Conservation (phyloP, 2,329 filamentous ascomycete genomes). For the Bipolaris cookei region DNA sequence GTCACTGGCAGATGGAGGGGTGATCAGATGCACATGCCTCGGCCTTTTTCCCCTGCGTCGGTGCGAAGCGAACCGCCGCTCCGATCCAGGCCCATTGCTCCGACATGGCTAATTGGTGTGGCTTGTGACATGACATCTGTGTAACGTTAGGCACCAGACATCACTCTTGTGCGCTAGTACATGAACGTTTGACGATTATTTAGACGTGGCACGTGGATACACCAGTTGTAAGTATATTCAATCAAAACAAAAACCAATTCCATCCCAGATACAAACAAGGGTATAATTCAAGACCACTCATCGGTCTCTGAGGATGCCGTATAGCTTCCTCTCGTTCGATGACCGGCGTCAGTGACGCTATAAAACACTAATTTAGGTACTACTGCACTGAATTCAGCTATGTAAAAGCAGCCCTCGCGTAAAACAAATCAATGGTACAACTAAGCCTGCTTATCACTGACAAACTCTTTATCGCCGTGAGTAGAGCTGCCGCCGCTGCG, state of each 20-base stretch:
- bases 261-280: constrained; percentile 14
- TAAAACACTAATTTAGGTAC: background rate
- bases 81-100: constrained; percentile 3
- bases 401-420: background rate
- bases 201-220: background rate
- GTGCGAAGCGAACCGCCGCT: constrained; percentile 4
- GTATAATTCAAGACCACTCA: constrained; percentile 14
- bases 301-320: background rate
- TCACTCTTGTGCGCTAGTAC: background rate
- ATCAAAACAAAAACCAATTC: background rate
- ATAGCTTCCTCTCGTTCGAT: background rate
- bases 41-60: constrained; percentile 20
- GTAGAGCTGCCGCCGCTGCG: constrained; percentile 37
- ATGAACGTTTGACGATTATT: background rate
- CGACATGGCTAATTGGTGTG: constrained; percentile 11
- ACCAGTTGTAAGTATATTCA: background rate
- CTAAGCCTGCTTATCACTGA: constrained; percentile 30
- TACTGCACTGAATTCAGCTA: constrained; percentile 14
- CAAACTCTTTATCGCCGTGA: constrained; percentile 33
- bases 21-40: constrained; percentile 16
- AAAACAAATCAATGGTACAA: constrained; percentile 19
- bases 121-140: constrained; percentile 2
- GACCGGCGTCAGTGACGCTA: constrained; percentile 1
- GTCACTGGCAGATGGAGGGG: constrained; percentile 15
- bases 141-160: background rate